phyloP scores from a whole-genome alignment of 768 basidiomycete genomes.

The Phlegmacium glaucopus region DNA sequence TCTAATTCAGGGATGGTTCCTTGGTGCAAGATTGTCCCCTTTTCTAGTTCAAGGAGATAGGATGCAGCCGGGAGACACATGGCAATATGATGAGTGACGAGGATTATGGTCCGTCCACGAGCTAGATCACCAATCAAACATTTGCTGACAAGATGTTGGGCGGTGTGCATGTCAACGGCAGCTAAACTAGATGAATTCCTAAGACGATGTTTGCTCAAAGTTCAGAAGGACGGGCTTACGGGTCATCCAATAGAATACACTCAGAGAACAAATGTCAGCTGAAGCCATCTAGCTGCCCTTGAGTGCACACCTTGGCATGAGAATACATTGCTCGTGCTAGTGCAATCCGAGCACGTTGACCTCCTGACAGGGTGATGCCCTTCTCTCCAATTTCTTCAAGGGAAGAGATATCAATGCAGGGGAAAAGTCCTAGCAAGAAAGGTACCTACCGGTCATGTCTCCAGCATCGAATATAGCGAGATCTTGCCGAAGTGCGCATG shows the following conservation, averaged over 20 bases:
- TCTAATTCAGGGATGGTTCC: constrained; percentile 49
- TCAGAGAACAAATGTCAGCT: constrained; percentile 14
- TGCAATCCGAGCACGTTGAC: constrained; percentile 70
- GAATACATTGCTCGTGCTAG: constrained; percentile 83
- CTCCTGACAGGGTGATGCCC: constrained; percentile 72
- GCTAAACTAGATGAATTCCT: constrained; percentile 43
- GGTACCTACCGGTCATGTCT: constrained; percentile 61
- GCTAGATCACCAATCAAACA: constrained; percentile 65
- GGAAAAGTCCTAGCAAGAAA: not conserved
- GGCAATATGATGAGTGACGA: constrained; percentile 81
- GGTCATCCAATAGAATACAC: constrained; percentile 69
- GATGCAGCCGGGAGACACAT: constrained; percentile 67
- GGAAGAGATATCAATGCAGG: not conserved
- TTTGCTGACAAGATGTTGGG: constrained; percentile 59
- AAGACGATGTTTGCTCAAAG: not conserved
- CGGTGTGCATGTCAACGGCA: constrained; percentile 77
- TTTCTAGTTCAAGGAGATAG: constrained; percentile 61
- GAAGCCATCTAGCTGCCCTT: not conserved
- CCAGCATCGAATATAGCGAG: constrained; percentile 71
- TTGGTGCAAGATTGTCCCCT: constrained; percentile 46
- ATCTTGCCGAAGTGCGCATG: constrained; percentile 73
- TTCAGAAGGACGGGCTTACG: constrained; percentile 37
- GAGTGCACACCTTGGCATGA: constrained; percentile 43
- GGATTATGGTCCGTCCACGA: constrained; percentile 64
- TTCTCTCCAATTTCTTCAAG: constrained; percentile 72